These are phyloP conservation scores for Fusarium siculi DNA, from an alignment of 2,329 filamentous ascomycete genomes.

Conservation along the genomic window DNA sequence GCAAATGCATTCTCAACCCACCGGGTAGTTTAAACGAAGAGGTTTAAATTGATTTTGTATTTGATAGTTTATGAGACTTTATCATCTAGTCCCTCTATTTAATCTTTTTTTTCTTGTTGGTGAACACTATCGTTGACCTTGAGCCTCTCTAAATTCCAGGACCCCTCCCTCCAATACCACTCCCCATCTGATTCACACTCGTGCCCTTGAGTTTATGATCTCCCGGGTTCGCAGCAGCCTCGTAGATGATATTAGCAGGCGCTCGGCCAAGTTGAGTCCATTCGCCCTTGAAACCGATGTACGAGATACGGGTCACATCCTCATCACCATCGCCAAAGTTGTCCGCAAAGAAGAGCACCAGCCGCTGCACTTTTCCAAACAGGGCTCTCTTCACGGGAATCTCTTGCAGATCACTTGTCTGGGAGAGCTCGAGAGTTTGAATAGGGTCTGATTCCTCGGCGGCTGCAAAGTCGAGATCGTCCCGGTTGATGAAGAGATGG, in stretches of 20 bases:
- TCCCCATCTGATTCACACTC: conserved; percentile 64
- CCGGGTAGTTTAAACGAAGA: neutral
- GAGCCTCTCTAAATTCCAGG: conserved; percentile 45
- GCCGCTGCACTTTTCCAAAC: conserved; percentile 85
- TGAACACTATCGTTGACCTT: neutral
- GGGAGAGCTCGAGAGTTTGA: conserved; percentile 81
- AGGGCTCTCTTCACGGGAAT: conserved; percentile 86
- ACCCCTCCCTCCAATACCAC: conserved; percentile 60
- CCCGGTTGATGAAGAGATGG: conserved; percentile 87
- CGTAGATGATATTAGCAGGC: conserved; percentile 88
- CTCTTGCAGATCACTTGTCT: conserved; percentile 85
- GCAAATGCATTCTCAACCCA: no score
- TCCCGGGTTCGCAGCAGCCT: conserved; percentile 89
- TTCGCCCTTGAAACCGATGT: conserved; percentile 93
- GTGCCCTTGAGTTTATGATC: conserved; percentile 80
- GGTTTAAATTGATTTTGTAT: no score
- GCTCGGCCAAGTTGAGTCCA: conserved; percentile 81
- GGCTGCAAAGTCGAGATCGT: conserved; percentile 84
- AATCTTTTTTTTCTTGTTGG: no score
- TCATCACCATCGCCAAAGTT: conserved; percentile 87
- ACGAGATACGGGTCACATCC: conserved; percentile 81
- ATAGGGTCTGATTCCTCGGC: conserved; percentile 76
- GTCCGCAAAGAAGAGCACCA: conserved; percentile 90
- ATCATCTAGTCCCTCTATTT: no score
- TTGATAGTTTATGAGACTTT: neutral